Base-by-base conservation (phyloP, 352 stramenopile species). In the Phytophthora pistaciae region DNA sequence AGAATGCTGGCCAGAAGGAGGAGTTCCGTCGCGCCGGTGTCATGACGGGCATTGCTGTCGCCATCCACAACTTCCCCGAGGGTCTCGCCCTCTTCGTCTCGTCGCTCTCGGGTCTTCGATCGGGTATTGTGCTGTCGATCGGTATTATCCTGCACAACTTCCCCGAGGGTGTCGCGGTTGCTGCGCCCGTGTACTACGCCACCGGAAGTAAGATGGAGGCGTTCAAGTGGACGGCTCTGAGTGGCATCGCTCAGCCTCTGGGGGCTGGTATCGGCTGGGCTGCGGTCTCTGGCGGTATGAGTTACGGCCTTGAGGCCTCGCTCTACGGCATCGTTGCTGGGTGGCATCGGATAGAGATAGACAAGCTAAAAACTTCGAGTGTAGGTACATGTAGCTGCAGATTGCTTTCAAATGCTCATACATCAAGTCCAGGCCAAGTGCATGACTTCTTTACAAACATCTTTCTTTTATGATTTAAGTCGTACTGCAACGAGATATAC, bases 121-220 rank as follows among this genome's bases (percentile, higher is more conserved):
- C 98, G 10, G 97, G 97, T 46, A 77, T 92, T 31, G 88, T 97
- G 48, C 82, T 99, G 9, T 97, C 97, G 1, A 76, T 99, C 55
- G 97, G 93, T 20, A 99, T 99, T 71, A 97, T 94, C 10, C 86
- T 99, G 31, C 97, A 99, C 82, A 99, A 99, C 73, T 97, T 99
- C 67, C 97, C 97, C 0, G 97, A 99, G 66, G 97, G 97, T 18
- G 73, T 99, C 11, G 98, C 94, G 58, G 93, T 99, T 14, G 93
- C 96, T 31, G 90, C 98, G 9, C 97, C 97, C 0, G 92, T 99
- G 13, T 99, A 99, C 79, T 99, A 98, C 74, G 96, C 96, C 3
- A 99, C 97, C 1, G 96, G 96, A 9, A 97, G 91, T 72, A 88
- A 96, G 13, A 68, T 82, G 25, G 93, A 98, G 56, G 97, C 92